These are phyloP conservation scores for Arthroderma uncinatum DNA, from an alignment of 2,329 filamentous ascomycete species.

Conservation along the genomic window DNA sequence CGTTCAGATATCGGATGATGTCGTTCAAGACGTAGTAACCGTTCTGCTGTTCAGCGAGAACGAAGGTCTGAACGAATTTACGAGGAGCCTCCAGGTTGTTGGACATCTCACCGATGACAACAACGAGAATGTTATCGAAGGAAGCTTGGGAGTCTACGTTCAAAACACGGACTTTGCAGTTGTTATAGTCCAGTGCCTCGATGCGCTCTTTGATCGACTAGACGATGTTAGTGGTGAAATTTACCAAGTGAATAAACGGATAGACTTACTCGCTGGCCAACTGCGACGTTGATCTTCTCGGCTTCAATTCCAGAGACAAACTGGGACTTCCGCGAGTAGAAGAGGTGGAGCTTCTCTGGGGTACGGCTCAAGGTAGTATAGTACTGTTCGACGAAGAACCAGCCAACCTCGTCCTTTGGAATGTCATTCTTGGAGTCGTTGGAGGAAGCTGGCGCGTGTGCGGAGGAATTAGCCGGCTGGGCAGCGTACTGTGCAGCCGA, in stretches of 20 bases:
- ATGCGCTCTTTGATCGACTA: conserved; percentile 92
- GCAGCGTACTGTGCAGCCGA: conserved; percentile 20
- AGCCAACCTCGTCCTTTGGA: conserved; percentile 88
- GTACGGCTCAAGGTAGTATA: conserved; percentile 94
- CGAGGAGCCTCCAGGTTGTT: conserved; percentile 84
- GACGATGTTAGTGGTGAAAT: not conserved
- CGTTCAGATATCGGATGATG: conserved; percentile 86
- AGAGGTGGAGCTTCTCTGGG: conserved; percentile 87
- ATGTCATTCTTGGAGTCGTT: conserved; percentile 37
- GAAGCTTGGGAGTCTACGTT: conserved; percentile 96
- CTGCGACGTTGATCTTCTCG: conserved; percentile 72
- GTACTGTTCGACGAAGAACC: conserved; percentile 99
- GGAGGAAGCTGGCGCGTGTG: conserved; percentile 30
- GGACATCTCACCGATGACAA: conserved; percentile 95
- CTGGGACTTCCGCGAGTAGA: conserved; percentile 93
- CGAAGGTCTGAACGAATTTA: conserved; percentile 97
- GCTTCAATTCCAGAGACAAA: conserved; percentile 88
- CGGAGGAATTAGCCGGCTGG: conserved; percentile 26
- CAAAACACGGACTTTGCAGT: conserved; percentile 95
- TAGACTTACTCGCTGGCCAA: conserved; percentile 68
- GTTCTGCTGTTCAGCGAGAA: conserved; percentile 88
- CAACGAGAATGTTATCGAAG: conserved; percentile 86
- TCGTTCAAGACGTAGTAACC: conserved; percentile 98
- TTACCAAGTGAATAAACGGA: not conserved
- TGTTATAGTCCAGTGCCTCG: conserved; percentile 82